Evolutionary conservation across 176 grass and related monocot species (phyloP).

Genomic region (Eragrostis curvula): DNA sequence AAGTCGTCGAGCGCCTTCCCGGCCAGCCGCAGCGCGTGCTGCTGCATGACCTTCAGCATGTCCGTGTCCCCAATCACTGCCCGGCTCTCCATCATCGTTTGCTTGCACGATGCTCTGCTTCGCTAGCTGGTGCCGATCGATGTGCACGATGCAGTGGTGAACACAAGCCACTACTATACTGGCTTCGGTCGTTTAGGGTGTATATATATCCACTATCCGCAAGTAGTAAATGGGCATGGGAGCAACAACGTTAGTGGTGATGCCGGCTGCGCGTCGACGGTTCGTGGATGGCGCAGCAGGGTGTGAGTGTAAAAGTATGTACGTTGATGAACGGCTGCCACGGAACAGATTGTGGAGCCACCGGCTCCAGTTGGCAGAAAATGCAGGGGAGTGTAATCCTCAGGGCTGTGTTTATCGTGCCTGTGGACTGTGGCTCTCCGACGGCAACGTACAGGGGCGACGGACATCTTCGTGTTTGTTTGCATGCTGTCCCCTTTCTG

Average conservation of each 20-base stretch:
- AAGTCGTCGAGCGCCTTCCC: conserved; percentile 65
- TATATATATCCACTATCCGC: not conserved
- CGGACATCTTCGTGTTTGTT: too few species aligned
- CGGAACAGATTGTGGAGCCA: conserved; percentile 7
- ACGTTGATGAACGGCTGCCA: not conserved
- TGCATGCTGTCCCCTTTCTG: too few species aligned
- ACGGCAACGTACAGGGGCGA: too few species aligned
- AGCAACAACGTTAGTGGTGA: too few species aligned
- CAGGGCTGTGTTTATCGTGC: not conserved
- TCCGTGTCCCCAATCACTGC: conserved; percentile 69
- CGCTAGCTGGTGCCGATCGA: not conserved
- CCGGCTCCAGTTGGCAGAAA: not conserved
- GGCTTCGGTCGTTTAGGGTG: not conserved
- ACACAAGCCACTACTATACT: too few species aligned
- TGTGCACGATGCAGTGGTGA: not conserved
- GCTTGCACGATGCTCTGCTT: not conserved
- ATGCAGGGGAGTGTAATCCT: not conserved
- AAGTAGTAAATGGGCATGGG: too few species aligned
- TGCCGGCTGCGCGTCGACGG: too few species aligned
- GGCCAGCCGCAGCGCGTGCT: conserved; percentile 46
- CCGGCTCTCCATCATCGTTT: conserved; percentile 63
- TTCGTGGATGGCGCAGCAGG: too few species aligned
- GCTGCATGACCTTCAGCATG: conserved; percentile 59
- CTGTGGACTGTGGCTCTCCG: too few species aligned
- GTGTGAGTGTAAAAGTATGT: too few species aligned